phyloP scores from a whole-genome alignment of 2,329 filamentous ascomycete species.

The Phialocephala sp. region DNA sequence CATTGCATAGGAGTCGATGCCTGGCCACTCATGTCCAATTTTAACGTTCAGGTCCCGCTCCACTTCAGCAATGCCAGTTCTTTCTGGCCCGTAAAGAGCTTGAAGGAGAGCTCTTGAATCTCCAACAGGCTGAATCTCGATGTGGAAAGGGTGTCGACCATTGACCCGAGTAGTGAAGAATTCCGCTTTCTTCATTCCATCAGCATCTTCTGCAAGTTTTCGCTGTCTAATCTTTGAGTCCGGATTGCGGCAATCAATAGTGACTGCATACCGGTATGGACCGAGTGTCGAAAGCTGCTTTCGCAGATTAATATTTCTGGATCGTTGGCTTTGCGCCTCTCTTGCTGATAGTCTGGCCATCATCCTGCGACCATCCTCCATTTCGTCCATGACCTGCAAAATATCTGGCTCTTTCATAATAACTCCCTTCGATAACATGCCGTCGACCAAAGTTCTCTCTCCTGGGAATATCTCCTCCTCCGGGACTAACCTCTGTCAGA shows the following conservation, averaged over 20 bases:
- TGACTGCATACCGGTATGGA: not conserved
- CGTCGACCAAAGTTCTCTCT: not conserved
- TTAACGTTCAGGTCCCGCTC: not conserved
- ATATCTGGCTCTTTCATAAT: not conserved
- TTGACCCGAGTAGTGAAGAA: not conserved
- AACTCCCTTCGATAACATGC: not conserved
- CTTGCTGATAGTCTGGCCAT: not conserved
- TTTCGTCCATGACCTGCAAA: not conserved
- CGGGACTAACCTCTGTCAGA: not conserved
- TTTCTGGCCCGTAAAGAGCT: not conserved
- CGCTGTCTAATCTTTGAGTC: not conserved
- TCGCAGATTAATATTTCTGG: not conserved
- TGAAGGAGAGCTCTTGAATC: not conserved
- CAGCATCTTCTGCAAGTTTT: not conserved
- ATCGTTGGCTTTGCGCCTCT: not conserved
- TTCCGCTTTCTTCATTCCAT: not conserved
- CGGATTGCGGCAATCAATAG: not conserved
- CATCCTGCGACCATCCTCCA: not conserved
- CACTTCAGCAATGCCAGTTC: not conserved
- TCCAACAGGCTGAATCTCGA: not conserved
- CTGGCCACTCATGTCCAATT: not conserved
- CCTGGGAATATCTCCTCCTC: not conserved
- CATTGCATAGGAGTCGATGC: not conserved
- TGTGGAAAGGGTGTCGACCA: not conserved
- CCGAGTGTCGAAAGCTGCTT: not conserved